phyloP scores from a whole-genome alignment of 1,284 basidiomycete species.

The Afroboletus lepidellus region DNA sequence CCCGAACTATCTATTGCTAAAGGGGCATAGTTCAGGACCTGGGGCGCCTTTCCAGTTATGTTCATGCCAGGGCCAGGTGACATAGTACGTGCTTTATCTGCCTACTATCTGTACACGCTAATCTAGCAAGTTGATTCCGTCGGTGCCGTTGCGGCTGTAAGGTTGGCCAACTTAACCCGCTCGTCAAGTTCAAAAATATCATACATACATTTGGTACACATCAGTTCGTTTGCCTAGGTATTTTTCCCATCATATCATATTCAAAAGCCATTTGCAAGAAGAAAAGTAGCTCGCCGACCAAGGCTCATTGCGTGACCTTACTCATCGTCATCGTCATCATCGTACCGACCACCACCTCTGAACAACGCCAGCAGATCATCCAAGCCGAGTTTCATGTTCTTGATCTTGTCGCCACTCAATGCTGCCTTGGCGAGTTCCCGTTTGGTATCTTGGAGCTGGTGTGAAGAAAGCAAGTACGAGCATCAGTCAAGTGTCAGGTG shows the following conservation, averaged over 20 bases:
- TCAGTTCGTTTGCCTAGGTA: no score
- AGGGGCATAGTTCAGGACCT: not conserved
- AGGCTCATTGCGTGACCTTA: not conserved
- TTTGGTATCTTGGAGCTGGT: slow-evolving; percentile 82
- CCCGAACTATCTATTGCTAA: not conserved
- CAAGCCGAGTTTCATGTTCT: slow-evolving; percentile 81
- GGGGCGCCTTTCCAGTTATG: not conserved
- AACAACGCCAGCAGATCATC: slow-evolving; percentile 83
- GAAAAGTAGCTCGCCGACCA: not conserved
- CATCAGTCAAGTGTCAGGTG: slow-evolving; percentile 1
- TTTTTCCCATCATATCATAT: no score
- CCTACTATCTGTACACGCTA: no score
- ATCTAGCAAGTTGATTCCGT: no score
- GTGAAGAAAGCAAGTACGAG: not conserved
- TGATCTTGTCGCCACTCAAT: slow-evolving; percentile 84
- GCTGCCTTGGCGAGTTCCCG: slow-evolving; percentile 82
- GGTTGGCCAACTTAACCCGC: no score
- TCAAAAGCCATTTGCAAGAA: not conserved
- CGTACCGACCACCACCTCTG: slow-evolving; percentile 53
- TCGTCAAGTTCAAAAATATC: no score
- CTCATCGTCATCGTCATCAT: slow-evolving; percentile 31
- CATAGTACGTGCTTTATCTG: no score
- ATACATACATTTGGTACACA: no score
- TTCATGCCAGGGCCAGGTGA: not conserved
- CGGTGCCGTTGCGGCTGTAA: no score